Evolutionary conservation across 768 basidiomycete species (phyloP).

Genomic region (Zangia roseola): DNA sequence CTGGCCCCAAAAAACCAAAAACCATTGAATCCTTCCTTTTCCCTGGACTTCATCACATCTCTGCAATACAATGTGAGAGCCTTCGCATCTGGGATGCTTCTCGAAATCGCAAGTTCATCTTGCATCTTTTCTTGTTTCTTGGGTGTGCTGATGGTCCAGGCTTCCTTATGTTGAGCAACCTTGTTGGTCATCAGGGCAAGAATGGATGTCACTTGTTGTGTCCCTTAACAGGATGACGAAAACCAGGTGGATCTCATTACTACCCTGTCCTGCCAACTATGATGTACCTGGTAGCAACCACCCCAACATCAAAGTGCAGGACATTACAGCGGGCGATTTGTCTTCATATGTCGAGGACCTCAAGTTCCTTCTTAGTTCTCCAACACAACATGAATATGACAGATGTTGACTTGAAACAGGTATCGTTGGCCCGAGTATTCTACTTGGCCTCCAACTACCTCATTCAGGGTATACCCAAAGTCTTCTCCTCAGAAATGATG

Average conservation of each 20-base stretch:
- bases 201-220: slow-evolving; percentile 29
- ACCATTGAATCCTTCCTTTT: slow-evolving; percentile 27
- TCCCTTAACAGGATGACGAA: slow-evolving; percentile 29
- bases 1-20: slow-evolving; percentile 36
- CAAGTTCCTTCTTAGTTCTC: too few relatives aligned
- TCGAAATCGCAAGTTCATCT: background rate
- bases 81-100: slow-evolving; percentile 24
- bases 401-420: too few relatives aligned
- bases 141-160: slow-evolving; percentile 36
- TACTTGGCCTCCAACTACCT: too few relatives aligned
- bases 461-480: too few relatives aligned
- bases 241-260: slow-evolving; percentile 32
- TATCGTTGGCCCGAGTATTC: too few relatives aligned
- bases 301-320: too few relatives aligned
- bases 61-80: slow-evolving; percentile 18
- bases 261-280: slow-evolving; percentile 35
- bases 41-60: slow-evolving; percentile 12
- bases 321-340: too few relatives aligned
- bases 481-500: too few relatives aligned
- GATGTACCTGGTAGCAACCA: slow-evolving; percentile 20
- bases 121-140: slow-evolving; percentile 15
- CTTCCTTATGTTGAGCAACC: slow-evolving; percentile 27
- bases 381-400: too few relatives aligned
- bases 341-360: too few relatives aligned
- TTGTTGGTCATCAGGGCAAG: slow-evolving; percentile 35